Evolutionary conservation across 805 yeast genomes (phyloP), one percentile per base, ranked within the genome.

Genomic region (Ogataea populi-albae): DNA sequence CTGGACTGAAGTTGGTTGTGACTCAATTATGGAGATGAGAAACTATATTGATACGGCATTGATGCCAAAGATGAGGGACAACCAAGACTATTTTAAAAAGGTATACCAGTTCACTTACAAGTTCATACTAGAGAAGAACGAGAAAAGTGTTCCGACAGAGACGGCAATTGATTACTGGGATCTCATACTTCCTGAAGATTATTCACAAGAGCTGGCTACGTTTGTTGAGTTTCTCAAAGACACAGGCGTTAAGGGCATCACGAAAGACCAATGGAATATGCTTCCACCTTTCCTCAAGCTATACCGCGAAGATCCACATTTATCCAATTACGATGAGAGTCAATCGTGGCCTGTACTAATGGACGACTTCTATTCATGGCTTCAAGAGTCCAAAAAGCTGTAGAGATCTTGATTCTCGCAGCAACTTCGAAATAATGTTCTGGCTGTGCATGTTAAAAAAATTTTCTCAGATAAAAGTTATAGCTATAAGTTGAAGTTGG

Each of bases 301-400:
- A 41, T 69, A 69, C 40, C 59, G 75, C 1, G 43, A 55, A 3
- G 84, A 86, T 40, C 76, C 83, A 0, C 43, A 52, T 1, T 64
- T 91, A 4, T 60, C 61, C 11, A 62, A 59, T 3, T 89, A 88
- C 58, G 89, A 83, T 49, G 93, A 82, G 45, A 73, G 75, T 47
- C 88, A 83, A 17, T 85, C 96, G 1, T 91, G 98, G 98, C 98
- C 98, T 4, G 76, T 85, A 35, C 65, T 86, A 12, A 77, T 91
- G 46, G 98, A 91, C 57, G 86, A 79, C 40, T 91, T 76, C 54
- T 83, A 86, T 16, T 94, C 83, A 45, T 64, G 68, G 46, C 47
- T 51, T 17, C 68, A 32, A 11, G 36, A 35, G 12, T 24, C 25
- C 10, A 25, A 22, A 4, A 22, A n/a, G n/a, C n/a, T n/a, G n/a